A percentile compares a stretch with the other conserved stretches of the same genome.
Evolutionary conservation across 257 asterid genomes (phyloP).

Genomic region (Ilex asprella): DNA sequence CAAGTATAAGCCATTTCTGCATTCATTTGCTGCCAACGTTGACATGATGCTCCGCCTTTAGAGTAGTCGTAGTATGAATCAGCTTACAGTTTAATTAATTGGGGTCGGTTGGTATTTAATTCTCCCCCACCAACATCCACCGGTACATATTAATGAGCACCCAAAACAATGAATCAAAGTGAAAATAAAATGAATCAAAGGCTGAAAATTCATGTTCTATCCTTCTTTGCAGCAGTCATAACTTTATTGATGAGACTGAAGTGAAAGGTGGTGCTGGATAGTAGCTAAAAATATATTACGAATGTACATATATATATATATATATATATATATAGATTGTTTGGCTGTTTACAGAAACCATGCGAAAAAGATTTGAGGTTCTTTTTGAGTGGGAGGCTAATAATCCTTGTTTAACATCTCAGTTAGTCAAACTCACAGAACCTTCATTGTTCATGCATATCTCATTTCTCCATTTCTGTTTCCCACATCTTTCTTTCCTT

Average conservation of each 20-base stretch:
- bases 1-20: no score
- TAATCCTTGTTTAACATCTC: no score
- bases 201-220: no score
- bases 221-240: no score
- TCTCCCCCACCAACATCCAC: constrained; percentile 32
- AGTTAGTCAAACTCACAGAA: constrained; percentile 46
- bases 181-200: background rate
- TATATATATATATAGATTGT: background rate
- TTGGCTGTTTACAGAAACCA: background rate
- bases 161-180: constrained; percentile 11
- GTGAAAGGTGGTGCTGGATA: no score
- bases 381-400: constrained; percentile 11
- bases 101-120: constrained; percentile 43
- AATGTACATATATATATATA: no score
- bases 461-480: constrained; percentile 10
- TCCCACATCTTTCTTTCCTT: background rate
- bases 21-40: no score
- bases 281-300: no score
- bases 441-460: constrained; percentile 19
- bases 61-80: no score
- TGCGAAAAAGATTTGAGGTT: constrained; percentile 2
- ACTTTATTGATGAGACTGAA: no score
- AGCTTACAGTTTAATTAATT: no score
- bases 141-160: constrained; percentile 31
- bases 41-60: no score